phyloP scores from a whole-genome alignment of 2,329 filamentous ascomycete species.

The Cladosporium phlei region DNA sequence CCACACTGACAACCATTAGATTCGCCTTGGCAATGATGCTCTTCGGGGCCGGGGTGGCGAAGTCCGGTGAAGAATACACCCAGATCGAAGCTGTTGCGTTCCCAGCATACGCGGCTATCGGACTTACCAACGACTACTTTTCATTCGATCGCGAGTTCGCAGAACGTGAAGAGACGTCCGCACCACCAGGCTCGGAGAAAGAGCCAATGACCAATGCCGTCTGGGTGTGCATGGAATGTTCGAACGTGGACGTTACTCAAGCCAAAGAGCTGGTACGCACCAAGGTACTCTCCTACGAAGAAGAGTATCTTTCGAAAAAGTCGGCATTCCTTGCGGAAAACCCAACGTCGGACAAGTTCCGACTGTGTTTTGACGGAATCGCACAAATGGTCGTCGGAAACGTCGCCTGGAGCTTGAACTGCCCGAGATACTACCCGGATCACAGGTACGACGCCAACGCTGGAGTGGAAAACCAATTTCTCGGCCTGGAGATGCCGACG shows the following conservation, averaged over 20 bases:
- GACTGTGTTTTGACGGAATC: not conserved
- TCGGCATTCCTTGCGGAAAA: no score
- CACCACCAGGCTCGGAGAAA: no score
- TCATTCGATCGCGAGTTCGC: slow-evolving; percentile 3
- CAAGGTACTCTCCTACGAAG: not conserved
- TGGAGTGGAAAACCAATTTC: not conserved
- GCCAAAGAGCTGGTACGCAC: not conserved
- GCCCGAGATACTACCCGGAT: not conserved
- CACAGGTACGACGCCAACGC: not conserved
- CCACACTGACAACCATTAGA: no score
- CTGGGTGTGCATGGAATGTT: not conserved
- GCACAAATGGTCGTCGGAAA: not conserved
- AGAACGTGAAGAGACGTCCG: no score
- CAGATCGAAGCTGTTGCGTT: not conserved
- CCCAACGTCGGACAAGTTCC: not conserved
- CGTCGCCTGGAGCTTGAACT: not conserved
- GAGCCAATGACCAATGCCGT: slow-evolving; percentile 1
- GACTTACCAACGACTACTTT: slow-evolving; percentile 1
- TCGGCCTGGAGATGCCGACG: not conserved
- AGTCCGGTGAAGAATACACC: not conserved
- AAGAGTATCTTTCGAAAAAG: no score
- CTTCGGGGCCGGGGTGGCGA: not conserved
- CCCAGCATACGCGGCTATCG: not conserved
- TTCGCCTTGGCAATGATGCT: not conserved
- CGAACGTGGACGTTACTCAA: not conserved